Percentiles rank a stretch among this genome's conserved stretches.
These are phyloP conservation scores for Penicillium manginii DNA, from an alignment of 495 filamentous ascomycete species.

Conservation along the genomic window DNA sequence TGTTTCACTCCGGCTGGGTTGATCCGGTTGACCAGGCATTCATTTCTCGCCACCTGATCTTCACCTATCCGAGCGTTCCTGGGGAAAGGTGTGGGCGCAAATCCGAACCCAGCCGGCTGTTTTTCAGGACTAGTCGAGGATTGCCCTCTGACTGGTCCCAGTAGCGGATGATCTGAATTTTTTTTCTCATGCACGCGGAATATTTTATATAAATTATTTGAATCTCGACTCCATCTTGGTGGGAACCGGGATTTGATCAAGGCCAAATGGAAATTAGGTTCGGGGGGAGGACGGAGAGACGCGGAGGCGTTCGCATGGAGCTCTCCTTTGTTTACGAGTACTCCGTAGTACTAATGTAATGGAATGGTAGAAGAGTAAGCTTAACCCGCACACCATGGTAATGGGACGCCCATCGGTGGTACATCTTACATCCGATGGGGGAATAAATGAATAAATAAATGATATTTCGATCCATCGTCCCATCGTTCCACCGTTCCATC, in stretches of 20 bases:
- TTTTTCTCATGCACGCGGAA: neutral
- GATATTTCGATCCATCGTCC: constrained; percentile 1
- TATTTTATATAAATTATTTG: neutral
- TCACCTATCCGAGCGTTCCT: constrained; percentile 18
- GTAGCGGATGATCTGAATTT: neutral
- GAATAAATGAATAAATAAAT: neutral
- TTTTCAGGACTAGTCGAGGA: constrained; percentile 12
- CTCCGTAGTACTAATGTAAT: too few species aligned
- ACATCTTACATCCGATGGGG: constrained; percentile 2
- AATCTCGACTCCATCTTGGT: neutral
- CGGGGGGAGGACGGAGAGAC: constrained; percentile 25
- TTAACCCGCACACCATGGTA: constrained; percentile 17
- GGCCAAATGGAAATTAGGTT: constrained; percentile 24
- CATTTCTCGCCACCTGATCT: constrained; percentile 27
- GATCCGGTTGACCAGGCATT: constrained; percentile 28
- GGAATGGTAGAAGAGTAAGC: constrained; percentile 10
- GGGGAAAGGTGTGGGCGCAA: constrained; percentile 2
- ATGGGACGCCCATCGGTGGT: constrained; percentile 2
- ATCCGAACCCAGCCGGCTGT: neutral
- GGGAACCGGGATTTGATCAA: constrained; percentile 6
- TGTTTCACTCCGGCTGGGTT: constrained; percentile 6
- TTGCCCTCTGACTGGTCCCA: constrained; percentile 13
- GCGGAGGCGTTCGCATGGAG: constrained; percentile 29
- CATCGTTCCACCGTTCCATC: constrained; percentile 1
- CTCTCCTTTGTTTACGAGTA: neutral